These are phyloP conservation scores for Oryza meridionalis DNA, from an alignment of 176 grass and related monocot genomes.

Conservation along the genomic window DNA sequence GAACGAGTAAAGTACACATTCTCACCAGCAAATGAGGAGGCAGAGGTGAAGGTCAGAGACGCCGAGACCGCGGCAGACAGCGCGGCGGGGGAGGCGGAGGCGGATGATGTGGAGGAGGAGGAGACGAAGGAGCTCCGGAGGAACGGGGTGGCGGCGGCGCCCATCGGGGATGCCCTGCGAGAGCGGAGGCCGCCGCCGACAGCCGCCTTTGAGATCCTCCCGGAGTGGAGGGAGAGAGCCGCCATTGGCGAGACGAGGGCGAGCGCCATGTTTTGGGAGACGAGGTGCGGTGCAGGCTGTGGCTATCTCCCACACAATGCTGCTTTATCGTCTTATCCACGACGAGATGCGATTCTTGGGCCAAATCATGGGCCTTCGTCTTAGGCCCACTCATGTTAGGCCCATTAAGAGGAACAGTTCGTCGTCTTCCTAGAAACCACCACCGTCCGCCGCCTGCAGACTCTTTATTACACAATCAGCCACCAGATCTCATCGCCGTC, in stretches of 20 bases:
- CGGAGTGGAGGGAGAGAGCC: conserved; percentile 55
- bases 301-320: conserved; percentile 21
- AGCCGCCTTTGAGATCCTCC: conserved; percentile 45
- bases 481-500: background rate
- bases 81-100: conserved; percentile 55
- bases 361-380: background rate
- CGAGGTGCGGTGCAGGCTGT: conserved; percentile 32
- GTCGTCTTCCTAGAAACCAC: background rate
- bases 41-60: conserved; percentile 59
- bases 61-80: conserved; percentile 50
- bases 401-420: background rate
- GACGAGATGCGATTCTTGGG: background rate
- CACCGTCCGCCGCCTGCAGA: background rate
- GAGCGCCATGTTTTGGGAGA: conserved; percentile 46
- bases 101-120: conserved; percentile 51
- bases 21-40: conserved; percentile 70
- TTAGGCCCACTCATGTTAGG: background rate
- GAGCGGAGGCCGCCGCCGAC: conserved; percentile 46
- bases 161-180: background rate
- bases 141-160: conserved; percentile 40
- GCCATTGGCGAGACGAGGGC: conserved; percentile 52
- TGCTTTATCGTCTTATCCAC: conserved; percentile 46
- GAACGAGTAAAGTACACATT: background rate
- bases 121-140: conserved; percentile 62
- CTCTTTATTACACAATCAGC: background rate